phyloP scores from a whole-genome alignment of 2,329 filamentous ascomycete species.

The Hypoxylon sp. region DNA sequence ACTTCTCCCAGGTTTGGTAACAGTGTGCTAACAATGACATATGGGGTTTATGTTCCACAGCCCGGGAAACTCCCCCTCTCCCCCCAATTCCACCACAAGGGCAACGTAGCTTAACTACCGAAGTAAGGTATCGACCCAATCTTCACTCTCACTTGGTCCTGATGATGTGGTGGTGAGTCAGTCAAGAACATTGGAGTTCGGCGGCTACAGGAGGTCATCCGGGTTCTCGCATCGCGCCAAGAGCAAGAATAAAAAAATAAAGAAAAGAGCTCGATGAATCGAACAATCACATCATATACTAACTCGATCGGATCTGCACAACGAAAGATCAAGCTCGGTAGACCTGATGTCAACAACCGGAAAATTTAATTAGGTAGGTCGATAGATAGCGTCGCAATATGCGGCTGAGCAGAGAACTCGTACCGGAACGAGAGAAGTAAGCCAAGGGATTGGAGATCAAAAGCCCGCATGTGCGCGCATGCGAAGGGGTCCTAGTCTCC shows the following conservation, averaged over 20 bases:
- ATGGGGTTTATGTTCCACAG: not conserved
- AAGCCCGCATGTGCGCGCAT: not conserved
- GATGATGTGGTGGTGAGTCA: constrained; percentile 2
- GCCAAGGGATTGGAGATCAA: not conserved
- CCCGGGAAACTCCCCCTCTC: not conserved
- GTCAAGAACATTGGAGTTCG: constrained; percentile 9
- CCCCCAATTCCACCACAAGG: not conserved
- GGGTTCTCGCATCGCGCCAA: constrained; percentile 19
- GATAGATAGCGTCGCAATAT: constrained; percentile 27
- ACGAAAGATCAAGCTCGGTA: constrained; percentile 20
- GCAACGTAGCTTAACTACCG: constrained; percentile 11
- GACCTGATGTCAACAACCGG: constrained; percentile 23
- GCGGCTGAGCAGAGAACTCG: constrained; percentile 35
- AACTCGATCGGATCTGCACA: constrained; percentile 2
- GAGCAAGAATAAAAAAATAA: constrained; percentile 14
- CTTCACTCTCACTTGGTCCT: constrained; percentile 2
- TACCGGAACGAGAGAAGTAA: constrained; percentile 7
- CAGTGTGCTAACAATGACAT: not conserved
- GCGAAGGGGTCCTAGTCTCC: too few relatives aligned
- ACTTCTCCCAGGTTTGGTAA: not conserved
- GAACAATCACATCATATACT: constrained; percentile 9
- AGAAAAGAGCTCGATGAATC: not conserved
- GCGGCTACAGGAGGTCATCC: constrained; percentile 10
- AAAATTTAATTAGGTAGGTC: constrained; percentile 8
- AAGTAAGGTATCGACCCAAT: constrained; percentile 6